Evolutionary conservation across 805 yeast species (phyloP).

Genomic region (Zygosaccharomyces pseudorouxii): DNA sequence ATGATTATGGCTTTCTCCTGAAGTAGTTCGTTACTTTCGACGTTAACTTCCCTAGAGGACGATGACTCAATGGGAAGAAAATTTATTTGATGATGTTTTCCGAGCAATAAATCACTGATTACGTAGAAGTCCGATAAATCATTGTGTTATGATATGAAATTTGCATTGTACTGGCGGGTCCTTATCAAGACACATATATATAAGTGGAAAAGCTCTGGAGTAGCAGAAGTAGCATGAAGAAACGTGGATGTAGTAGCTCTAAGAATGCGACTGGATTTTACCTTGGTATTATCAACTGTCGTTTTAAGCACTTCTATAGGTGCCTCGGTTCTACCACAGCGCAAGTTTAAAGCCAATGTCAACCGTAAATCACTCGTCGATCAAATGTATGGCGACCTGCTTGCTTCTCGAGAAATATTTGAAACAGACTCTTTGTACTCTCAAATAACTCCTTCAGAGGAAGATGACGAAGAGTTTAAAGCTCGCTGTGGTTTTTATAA

Average conservation of each 20-base stretch:
- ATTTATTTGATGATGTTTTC: not conserved
- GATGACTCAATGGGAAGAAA: not conserved
- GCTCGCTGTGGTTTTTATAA: conserved; percentile 17
- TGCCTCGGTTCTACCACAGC: not conserved
- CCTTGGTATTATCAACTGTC: no score
- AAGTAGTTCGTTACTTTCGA: not conserved
- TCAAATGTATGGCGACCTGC: conserved; percentile 13
- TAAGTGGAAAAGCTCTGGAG: not conserved
- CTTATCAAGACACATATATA: not conserved
- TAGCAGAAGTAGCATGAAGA: not conserved
- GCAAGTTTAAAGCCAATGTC: not conserved
- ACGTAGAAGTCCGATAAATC: not conserved
- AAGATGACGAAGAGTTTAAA: conserved; percentile 14
- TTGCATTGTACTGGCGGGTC: not conserved
- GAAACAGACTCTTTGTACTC: not conserved
- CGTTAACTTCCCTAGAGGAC: not conserved
- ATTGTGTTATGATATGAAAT: no score
- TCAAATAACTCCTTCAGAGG: conserved; percentile 3
- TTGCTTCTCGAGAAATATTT: conserved; percentile 8
- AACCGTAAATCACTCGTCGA: conserved; percentile 6
- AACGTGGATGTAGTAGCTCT: not conserved
- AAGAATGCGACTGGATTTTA: not conserved
- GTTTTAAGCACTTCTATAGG: no score
- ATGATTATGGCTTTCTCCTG: not conserved
- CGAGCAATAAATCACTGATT: not conserved